Conservation (phyloP, 345 rosid species). For the Psidium friedrichsthalianum region DNA sequence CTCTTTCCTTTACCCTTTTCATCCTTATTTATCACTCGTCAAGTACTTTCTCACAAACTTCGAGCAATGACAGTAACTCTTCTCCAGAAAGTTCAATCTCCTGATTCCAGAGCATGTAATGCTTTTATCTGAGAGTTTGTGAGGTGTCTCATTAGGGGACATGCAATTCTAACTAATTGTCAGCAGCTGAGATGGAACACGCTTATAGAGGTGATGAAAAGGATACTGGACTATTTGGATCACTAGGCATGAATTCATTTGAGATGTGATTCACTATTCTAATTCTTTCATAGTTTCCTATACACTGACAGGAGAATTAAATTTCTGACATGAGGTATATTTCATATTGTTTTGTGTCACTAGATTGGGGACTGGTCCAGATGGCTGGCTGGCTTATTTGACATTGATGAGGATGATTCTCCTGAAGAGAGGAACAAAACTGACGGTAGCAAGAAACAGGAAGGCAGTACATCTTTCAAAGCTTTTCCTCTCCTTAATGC, state of each 20-base stretch:
- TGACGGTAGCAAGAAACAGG: conserved; percentile 12
- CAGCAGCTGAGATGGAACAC: neutral
- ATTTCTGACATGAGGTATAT: neutral
- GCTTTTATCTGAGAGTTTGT: neutral
- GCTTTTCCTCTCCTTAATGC: conserved; percentile 68
- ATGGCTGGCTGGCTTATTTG: conserved; percentile 89
- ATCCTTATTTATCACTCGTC: neutral
- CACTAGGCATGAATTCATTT: neutral
- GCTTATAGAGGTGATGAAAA: neutral
- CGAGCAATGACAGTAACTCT: neutral
- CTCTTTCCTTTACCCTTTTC: neutral
- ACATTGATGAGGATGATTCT: conserved; percentile 43
- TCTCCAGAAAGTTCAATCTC: neutral
- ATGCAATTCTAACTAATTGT: neutral
- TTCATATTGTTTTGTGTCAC: neutral
- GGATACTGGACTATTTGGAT: neutral
- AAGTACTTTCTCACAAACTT: neutral
- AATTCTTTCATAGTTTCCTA: neutral
- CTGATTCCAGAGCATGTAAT: neutral
- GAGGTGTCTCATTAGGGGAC: neutral
- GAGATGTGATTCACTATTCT: neutral
- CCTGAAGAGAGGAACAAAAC: conserved; percentile 15
- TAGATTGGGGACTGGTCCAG: conserved; percentile 92
- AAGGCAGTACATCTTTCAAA: conserved; percentile 43
- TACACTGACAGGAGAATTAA: neutral